Conservation (phyloP, 805 yeast species). For the Pichia insulana region DNA sequence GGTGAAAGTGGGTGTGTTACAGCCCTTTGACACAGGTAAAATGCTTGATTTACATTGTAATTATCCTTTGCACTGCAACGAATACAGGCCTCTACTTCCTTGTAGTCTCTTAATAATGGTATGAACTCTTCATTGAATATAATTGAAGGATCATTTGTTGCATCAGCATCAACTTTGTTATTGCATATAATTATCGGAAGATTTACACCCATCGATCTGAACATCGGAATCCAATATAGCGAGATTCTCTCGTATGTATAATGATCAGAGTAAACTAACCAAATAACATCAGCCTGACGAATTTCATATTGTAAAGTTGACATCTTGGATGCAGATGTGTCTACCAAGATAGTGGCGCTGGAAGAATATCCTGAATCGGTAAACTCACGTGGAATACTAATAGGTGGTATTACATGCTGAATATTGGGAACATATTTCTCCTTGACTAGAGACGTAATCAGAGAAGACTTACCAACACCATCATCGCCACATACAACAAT, state of each 20-base stretch:
- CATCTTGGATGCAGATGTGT: slow-evolving; percentile 66
- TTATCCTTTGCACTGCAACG: slow-evolving; percentile 80
- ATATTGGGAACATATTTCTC: slow-evolving; percentile 71
- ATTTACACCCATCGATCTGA: slow-evolving; percentile 88
- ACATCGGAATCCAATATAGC: slow-evolving; percentile 88
- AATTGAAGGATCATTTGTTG: slow-evolving; percentile 30
- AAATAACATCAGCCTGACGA: slow-evolving; percentile 79
- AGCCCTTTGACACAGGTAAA: slow-evolving; percentile 87
- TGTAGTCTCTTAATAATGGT: slow-evolving; percentile 80
- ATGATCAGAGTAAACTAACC: slow-evolving; percentile 92
- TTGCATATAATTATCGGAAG: slow-evolving; percentile 88
- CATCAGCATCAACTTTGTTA: slow-evolving; percentile 37
- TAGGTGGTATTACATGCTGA: slow-evolving; percentile 73
- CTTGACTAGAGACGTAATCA: slow-evolving; percentile 73
- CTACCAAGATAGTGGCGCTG: slow-evolving; percentile 63
- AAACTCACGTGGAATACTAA: slow-evolving; percentile 71
- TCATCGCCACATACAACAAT: slow-evolving; percentile 94
- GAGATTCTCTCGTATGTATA: slow-evolving; percentile 90
- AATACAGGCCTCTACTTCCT: slow-evolving; percentile 89
- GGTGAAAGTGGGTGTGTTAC: slow-evolving; percentile 92
- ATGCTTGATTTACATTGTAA: slow-evolving; percentile 82
- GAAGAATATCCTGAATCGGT: slow-evolving; percentile 52
- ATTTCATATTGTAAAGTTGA: slow-evolving; percentile 58
- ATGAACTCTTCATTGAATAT: slow-evolving; percentile 69
- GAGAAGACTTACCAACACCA: slow-evolving; percentile 75